Percentiles rank a stretch among this genome's conserved stretches.
Evolutionary conservation across 1,139 yeast genomes (phyloP).

Genomic region (Hemisphaericaspora xylofermentans): DNA sequence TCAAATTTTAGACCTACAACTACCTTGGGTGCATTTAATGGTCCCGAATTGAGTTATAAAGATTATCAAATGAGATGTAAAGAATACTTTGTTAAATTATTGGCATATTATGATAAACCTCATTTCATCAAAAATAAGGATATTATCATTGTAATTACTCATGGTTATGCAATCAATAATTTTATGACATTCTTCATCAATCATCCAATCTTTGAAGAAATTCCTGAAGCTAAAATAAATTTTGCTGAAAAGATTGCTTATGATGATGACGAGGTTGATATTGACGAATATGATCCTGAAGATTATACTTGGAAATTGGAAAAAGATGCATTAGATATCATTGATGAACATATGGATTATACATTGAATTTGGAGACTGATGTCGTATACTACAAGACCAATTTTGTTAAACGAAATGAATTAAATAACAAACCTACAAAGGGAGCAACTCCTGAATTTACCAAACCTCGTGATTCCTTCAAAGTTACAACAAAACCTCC

Average conservation of each 20-base stretch:
- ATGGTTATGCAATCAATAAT: constrained; percentile 45
- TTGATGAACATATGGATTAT: constrained; percentile 30
- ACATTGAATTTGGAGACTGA: constrained; percentile 42
- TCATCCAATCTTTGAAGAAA: constrained; percentile 49
- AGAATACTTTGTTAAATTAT: constrained; percentile 40
- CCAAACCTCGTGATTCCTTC: constrained; percentile 32
- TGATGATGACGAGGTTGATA: constrained; percentile 13
- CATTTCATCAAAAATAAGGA: constrained; percentile 34
- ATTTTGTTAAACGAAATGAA: constrained; percentile 42
- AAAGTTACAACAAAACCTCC: constrained; percentile 14
- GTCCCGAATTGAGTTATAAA: constrained; percentile 41
- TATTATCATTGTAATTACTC: constrained; percentile 41
- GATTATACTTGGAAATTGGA: constrained; percentile 33
- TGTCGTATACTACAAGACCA: constrained; percentile 47
- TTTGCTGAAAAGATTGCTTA: constrained; percentile 27
- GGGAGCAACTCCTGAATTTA: constrained; percentile 9
- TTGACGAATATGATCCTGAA: constrained; percentile 18
- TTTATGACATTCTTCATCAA: constrained; percentile 42
- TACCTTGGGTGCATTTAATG: constrained; percentile 48
- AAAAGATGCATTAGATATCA: constrained; percentile 35
- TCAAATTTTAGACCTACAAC: constrained; percentile 49
- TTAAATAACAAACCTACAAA: constrained; percentile 15
- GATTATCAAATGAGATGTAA: constrained; percentile 45
- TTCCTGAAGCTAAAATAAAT: constrained; percentile 43
- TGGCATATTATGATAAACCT: constrained; percentile 48